A percentile compares a stretch with the other conserved stretches of the same genome.
Evolutionary conservation across 768 basidiomycete genomes (phyloP).

Genomic region (Panaeolus papilionaceus): DNA sequence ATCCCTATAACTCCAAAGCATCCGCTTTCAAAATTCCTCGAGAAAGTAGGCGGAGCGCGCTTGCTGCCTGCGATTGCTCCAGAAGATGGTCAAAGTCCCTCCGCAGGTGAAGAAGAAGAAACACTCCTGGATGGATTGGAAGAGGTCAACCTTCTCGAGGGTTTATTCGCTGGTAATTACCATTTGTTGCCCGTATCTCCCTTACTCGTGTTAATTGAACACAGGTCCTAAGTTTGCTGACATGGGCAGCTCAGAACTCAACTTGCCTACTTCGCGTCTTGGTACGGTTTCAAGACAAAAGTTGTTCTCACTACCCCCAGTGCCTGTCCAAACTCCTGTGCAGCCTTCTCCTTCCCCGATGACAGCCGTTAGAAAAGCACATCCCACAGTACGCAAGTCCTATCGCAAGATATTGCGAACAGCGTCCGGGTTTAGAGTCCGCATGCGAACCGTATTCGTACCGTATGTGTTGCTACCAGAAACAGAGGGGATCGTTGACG

Average conservation of each 20-base stretch:
- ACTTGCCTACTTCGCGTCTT: conserved; percentile 74
- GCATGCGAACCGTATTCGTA: conserved; percentile 94
- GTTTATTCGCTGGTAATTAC: conserved; percentile 64
- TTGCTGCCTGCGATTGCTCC: conserved; percentile 40
- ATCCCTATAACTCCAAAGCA: conserved; percentile 50
- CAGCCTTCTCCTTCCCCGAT: conserved; percentile 57
- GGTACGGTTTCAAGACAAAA: conserved; percentile 71
- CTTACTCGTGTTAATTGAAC: background rate
- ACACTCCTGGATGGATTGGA: conserved; percentile 47
- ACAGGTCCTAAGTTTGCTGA: conserved; percentile 51
- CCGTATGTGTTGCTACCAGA: conserved; percentile 80
- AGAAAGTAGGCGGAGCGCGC: conserved; percentile 42
- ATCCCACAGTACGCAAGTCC: conserved; percentile 82
- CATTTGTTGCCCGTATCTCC: background rate
- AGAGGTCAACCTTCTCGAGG: conserved; percentile 67
- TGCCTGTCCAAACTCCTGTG: conserved; percentile 47
- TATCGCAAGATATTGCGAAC: conserved; percentile 81
- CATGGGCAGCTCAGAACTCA: conserved; percentile 38
- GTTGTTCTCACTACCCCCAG: conserved; percentile 65
- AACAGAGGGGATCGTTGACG: conserved; percentile 31
- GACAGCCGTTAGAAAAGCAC: conserved; percentile 52
- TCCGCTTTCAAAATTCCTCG: conserved; percentile 48
- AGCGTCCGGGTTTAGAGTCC: conserved; percentile 84
- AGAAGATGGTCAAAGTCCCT: conserved; percentile 35
- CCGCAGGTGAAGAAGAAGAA: conserved; percentile 57